These are phyloP conservation scores for Aureobasidium zeae DNA, from an alignment of 2,329 filamentous ascomycete genomes.

Conservation along the genomic window DNA sequence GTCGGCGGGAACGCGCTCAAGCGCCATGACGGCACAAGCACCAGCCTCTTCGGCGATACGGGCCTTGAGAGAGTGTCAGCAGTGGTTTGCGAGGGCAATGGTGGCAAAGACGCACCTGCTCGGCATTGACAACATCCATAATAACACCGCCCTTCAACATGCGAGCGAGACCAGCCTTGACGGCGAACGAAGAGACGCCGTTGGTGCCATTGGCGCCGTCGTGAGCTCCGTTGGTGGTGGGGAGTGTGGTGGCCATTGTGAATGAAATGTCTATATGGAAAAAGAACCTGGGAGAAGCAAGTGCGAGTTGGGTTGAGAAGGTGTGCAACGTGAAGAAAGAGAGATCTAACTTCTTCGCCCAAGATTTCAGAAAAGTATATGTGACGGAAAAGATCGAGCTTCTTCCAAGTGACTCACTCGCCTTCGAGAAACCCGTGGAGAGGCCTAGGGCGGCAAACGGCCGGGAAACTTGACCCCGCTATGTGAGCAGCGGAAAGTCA, in stretches of 20 bases:
- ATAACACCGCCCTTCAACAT: conserved; percentile 99
- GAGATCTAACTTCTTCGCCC: neutral
- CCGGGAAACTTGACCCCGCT: no score
- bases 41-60: conserved; percentile 96
- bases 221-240: conserved; percentile 37
- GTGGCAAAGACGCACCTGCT: conserved; percentile 53
- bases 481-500: no score
- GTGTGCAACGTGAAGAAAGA: neutral
- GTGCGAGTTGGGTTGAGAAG: neutral
- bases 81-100: neutral
- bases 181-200: conserved; percentile 55
- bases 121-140: conserved; percentile 95
- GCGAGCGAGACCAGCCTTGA: conserved; percentile 91
- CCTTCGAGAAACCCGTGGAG: conserved; percentile 6
- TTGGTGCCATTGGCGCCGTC: conserved; percentile 24
- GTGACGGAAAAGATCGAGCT: conserved; percentile 1
- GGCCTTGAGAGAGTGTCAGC: conserved; percentile 46
- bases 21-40: conserved; percentile 93
- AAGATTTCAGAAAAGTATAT: conserved; percentile 11
- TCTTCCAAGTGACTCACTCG: conserved; percentile 13
- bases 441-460: conserved; percentile 11
- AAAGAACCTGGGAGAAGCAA: neutral
- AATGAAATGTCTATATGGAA: neutral
- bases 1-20: conserved; percentile 94
- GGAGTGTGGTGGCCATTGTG: conserved; percentile 40